Evolutionary conservation across 345 rosid species (phyloP).

Genomic region (Bretschneidera sinensis): DNA sequence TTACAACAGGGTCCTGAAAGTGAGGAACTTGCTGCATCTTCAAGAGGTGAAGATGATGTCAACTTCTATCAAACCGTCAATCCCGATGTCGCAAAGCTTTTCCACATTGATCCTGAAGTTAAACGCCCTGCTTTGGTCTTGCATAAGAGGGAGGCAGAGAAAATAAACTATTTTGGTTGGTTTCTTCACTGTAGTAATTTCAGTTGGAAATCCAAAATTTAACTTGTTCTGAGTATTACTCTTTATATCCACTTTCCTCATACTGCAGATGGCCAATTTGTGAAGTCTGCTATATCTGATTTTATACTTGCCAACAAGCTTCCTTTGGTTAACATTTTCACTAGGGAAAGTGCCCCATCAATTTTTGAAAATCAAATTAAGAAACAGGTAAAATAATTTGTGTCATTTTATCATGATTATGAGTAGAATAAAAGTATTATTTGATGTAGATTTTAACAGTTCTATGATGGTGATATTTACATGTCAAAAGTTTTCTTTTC

Average conservation of each 20-base stretch:
- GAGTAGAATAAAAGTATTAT: neutral
- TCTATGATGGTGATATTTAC: neutral
- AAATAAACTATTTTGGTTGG: constrained; percentile 73
- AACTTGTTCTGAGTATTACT: constrained; percentile 6
- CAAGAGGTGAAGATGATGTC: constrained; percentile 86
- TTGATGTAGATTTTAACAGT: neutral
- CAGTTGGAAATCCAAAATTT: constrained; percentile 3
- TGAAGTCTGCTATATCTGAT: constrained; percentile 58
- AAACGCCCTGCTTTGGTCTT: constrained; percentile 81
- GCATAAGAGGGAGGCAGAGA: constrained; percentile 83
- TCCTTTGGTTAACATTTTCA: constrained; percentile 75
- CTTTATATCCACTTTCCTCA: constrained; percentile 11
- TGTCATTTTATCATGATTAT: neutral
- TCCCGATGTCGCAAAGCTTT: constrained; percentile 90
- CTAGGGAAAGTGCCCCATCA: constrained; percentile 69
- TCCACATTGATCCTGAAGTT: constrained; percentile 68
- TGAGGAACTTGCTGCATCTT: constrained; percentile 80
- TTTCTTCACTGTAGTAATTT: constrained; percentile 13
- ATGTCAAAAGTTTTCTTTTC: constrained; percentile 15
- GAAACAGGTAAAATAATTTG: constrained; percentile 58
- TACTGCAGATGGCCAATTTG: constrained; percentile 80
- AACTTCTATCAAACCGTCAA: constrained; percentile 83
- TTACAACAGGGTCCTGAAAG: constrained; percentile 67
- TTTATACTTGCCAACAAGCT: constrained; percentile 82
- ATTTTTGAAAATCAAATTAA: constrained; percentile 85